These are phyloP conservation scores for Letharia columbiana DNA, from an alignment of 495 filamentous ascomycete genomes.

Conservation along the genomic window DNA sequence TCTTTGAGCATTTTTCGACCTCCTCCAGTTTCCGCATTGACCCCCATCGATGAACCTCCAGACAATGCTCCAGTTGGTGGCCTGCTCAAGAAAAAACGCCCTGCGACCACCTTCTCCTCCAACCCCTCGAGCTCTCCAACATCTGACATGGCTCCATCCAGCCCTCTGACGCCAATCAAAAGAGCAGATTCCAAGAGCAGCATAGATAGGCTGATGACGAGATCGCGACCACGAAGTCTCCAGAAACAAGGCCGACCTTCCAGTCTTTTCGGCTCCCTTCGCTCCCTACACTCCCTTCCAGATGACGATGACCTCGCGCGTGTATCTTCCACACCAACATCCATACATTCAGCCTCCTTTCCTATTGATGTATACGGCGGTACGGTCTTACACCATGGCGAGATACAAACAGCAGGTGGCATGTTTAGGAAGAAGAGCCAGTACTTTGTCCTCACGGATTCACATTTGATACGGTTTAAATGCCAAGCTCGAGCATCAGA, in stretches of 20 bases:
- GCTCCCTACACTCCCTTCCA: constrained; percentile 42
- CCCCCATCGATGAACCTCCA: constrained; percentile 24
- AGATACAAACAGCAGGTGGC: constrained; percentile 70
- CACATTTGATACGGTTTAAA: constrained; percentile 75
- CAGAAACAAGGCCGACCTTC: constrained; percentile 42
- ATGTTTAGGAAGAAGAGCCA: constrained; percentile 81
- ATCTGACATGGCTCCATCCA: constrained; percentile 19
- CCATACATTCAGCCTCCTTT: constrained; percentile 30
- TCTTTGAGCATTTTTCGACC: constrained; percentile 28
- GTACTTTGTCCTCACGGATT: constrained; percentile 83
- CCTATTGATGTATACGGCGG: constrained; percentile 21
- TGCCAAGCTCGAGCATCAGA: constrained; percentile 62
- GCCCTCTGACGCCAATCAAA: constrained; percentile 21
- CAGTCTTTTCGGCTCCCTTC: constrained; percentile 50
- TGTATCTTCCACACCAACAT: constrained; percentile 21
- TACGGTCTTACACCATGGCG: constrained; percentile 55
- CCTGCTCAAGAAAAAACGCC: constrained; percentile 21
- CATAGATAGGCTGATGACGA: constrained; percentile 19
- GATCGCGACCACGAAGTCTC: constrained; percentile 25
- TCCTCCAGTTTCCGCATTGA: constrained; percentile 22
- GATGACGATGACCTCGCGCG: constrained; percentile 36
- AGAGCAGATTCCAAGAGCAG: constrained; percentile 23
- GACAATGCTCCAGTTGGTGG: constrained; percentile 11
- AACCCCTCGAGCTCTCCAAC: constrained; percentile 19
- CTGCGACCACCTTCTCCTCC: constrained; percentile 13